phyloP scores from a whole-genome alignment of 1,139 yeast genomes.

The Debaryomycetaceae sp. region DNA sequence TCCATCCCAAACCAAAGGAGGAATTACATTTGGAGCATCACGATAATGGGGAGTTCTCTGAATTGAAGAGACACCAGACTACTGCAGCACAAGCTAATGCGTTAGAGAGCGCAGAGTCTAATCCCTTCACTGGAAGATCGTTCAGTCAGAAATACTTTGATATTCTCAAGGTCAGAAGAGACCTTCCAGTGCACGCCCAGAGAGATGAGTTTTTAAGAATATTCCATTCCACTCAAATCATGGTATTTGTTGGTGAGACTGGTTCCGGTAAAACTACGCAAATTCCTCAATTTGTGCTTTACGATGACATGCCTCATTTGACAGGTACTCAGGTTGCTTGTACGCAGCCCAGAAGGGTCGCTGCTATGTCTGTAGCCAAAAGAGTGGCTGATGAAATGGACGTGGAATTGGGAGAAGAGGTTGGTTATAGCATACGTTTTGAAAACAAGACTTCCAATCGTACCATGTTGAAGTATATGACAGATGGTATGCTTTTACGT shows the following conservation, averaged over 20 bases:
- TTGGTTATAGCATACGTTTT: constrained; percentile 90
- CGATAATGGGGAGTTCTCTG: constrained; percentile 55
- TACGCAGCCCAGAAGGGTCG: constrained; percentile 97
- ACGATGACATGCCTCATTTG: constrained; percentile 86
- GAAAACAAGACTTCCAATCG: constrained; percentile 81
- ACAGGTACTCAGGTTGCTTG: constrained; percentile 83
- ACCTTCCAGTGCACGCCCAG: constrained; percentile 92
- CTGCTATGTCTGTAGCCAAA: constrained; percentile 95
- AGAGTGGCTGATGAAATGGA: constrained; percentile 98
- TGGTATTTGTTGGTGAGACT: constrained; percentile 98
- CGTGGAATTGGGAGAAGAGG: constrained; percentile 84
- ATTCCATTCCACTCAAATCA: constrained; percentile 84
- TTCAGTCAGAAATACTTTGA: constrained; percentile 68
- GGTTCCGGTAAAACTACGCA: constrained; percentile 98
- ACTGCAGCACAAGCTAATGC: constrained; percentile 66
- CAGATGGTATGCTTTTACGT: constrained; percentile 96
- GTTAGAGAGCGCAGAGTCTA: constrained; percentile 60
- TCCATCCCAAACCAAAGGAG: constrained; percentile 32
- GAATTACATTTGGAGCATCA: constrained; percentile 23
- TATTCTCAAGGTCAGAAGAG: constrained; percentile 74
- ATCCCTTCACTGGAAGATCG: constrained; percentile 73
- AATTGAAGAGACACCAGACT: constrained; percentile 60
- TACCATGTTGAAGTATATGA: constrained; percentile 91
- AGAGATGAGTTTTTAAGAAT: constrained; percentile 80
- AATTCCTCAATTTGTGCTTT: constrained; percentile 91